These are phyloP conservation scores for Venturia asperata DNA, from an alignment of 2,329 filamentous ascomycete species.

Conservation along the genomic window DNA sequence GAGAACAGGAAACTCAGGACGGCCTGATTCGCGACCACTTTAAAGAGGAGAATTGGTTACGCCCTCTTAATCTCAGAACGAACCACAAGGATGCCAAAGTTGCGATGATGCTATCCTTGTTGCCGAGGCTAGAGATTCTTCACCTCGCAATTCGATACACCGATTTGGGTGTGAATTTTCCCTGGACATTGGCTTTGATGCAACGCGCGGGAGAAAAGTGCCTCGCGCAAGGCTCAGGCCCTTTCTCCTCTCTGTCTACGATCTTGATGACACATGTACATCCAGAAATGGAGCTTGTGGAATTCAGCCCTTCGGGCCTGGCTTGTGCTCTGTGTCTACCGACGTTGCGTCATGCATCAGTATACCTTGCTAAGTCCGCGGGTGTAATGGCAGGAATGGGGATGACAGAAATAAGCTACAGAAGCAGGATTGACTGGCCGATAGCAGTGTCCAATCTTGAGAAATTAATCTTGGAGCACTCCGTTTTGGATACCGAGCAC, in stretches of 20 bases:
- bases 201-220: not conserved
- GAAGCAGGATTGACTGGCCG: not conserved
- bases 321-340: slow-evolving; percentile 7
- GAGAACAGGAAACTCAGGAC: not conserved
- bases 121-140: slow-evolving; percentile 11
- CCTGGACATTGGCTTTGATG: slow-evolving; percentile 10
- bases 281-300: not conserved
- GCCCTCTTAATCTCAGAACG: not conserved
- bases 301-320: not conserved
- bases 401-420: not conserved
- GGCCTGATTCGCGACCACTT: not conserved
- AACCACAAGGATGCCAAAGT: not conserved
- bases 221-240: not conserved
- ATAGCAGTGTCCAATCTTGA: not conserved
- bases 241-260: not conserved
- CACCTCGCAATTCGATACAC: not conserved
- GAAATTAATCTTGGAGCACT: slow-evolving; percentile 5
- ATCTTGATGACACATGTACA: not conserved
- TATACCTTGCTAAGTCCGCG: not conserved
- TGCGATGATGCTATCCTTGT: slow-evolving; percentile 1
- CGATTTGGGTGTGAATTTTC: not conserved
- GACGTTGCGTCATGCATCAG: not conserved
- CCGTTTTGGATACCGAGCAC: not conserved
- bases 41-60: not conserved
- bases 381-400: not conserved